Conservation (phyloP, 2,329 filamentous ascomycete genomes). For the Neonectria hederae region DNA sequence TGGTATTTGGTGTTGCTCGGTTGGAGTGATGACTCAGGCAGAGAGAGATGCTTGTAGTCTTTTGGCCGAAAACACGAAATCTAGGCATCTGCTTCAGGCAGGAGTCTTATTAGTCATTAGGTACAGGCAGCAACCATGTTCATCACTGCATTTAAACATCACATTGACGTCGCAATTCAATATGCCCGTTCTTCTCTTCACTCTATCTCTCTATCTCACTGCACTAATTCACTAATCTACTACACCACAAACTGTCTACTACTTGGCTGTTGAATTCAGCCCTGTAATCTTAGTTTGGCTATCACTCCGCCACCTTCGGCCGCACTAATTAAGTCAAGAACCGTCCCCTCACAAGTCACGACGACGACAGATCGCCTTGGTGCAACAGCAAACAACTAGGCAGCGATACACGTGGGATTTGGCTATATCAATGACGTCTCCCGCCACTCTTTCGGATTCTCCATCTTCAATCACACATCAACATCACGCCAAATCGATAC, state of each 20-base stretch:
- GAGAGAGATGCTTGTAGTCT: neutral
- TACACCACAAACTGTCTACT: neutral
- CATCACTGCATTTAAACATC: slow-evolving; percentile 5
- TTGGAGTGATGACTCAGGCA: neutral
- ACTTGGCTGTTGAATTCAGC: slow-evolving; percentile 5
- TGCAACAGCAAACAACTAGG: neutral
- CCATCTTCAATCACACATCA: slow-evolving; percentile 1
- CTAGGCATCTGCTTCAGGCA: neutral
- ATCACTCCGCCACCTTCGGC: slow-evolving; percentile 21
- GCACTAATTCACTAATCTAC: neutral
- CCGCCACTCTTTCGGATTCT: neutral
- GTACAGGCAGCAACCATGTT: neutral
- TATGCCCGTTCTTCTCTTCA: neutral
- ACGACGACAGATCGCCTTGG: neutral
- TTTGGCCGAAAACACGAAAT: neutral
- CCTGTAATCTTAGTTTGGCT: neutral
- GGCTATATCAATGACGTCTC: slow-evolving; percentile 9
- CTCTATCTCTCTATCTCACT: neutral
- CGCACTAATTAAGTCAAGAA: slow-evolving; percentile 4
- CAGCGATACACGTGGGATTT: too few relatives aligned
- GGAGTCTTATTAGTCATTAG: neutral
- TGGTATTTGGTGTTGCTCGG: neutral
- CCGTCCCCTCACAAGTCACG: neutral
- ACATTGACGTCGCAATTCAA: neutral
- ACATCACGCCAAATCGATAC: slow-evolving; percentile 9